Evolutionary conservation across 345 rosid genomes (phyloP).

Genomic region (Gossypium bickii): DNA sequence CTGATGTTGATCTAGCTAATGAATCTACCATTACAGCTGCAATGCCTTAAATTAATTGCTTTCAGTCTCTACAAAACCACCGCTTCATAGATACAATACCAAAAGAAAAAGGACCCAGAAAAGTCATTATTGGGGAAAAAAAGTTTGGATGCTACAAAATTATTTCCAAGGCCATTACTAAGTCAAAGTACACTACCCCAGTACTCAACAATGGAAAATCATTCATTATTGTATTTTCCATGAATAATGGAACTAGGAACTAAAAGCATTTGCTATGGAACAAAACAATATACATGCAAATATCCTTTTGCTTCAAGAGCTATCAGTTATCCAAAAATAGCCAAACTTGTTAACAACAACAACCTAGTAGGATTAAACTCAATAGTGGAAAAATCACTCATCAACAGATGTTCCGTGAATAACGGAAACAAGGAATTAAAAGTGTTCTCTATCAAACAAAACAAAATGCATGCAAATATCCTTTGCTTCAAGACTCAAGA

Average conservation of each 20-base stretch:
- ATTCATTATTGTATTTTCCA: not conserved
- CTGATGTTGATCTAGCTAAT: not conserved
- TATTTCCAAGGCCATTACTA: not conserved
- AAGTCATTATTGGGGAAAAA: not conserved
- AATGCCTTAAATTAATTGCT: not conserved
- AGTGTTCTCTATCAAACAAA: too few relatives aligned
- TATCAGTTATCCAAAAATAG: not conserved
- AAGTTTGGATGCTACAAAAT: not conserved
- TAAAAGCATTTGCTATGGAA: not conserved
- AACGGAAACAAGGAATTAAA: too few relatives aligned
- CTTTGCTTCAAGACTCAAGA: too few relatives aligned
- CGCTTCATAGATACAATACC: not conserved
- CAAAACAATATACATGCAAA: not conserved
- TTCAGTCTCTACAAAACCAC: not conserved
- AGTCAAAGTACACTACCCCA: not conserved
- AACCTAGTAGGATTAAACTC: not conserved
- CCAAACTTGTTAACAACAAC: not conserved
- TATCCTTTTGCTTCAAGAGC: conserved; percentile 1
- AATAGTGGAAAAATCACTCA: not conserved
- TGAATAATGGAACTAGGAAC: not conserved
- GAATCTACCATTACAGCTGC: not conserved
- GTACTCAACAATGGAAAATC: not conserved
- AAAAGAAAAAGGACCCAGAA: not conserved
- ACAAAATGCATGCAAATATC: too few relatives aligned
- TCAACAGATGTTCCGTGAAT: not conserved